phyloP scores from a whole-genome alignment of 177 flowering plant genomes.

The Vitis hybrid region DNA sequence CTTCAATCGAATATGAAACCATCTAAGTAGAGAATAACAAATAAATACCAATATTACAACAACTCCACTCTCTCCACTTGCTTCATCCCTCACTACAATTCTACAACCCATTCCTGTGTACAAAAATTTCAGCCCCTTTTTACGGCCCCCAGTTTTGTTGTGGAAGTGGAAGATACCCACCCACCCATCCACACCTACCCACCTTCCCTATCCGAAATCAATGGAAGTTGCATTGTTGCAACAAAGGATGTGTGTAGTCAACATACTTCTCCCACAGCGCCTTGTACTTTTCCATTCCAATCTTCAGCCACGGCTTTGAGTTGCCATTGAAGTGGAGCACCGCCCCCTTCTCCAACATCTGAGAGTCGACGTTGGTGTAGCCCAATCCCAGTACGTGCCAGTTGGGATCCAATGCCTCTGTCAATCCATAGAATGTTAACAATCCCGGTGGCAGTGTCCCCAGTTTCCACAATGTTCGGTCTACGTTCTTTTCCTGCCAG shows the following conservation, averaged over 20 bases:
- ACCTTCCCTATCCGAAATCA: constrained; percentile 23
- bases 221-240: constrained; percentile 70
- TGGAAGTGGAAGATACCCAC: neutral
- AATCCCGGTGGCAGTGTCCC: constrained; percentile 95
- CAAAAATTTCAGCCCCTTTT: constrained; percentile 1
- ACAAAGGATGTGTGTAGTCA: constrained; percentile 57
- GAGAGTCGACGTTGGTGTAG: constrained; percentile 64
- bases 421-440: constrained; percentile 81
- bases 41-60: constrained; percentile 15
- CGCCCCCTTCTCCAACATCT: constrained; percentile 67
- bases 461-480: constrained; percentile 82
- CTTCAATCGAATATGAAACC: neutral
- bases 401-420: constrained; percentile 62
- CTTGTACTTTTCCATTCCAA: constrained; percentile 82
- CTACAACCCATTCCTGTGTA: constrained; percentile 12
- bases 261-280: constrained; percentile 82
- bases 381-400: constrained; percentile 93
- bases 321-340: constrained; percentile 89
- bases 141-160: neutral
- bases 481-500: constrained; percentile 84
- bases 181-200: too few relatives aligned
- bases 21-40: too few relatives aligned
- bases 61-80: constrained; percentile 3
- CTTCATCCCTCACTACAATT: constrained; percentile 17
- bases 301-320: constrained; percentile 89